Base-by-base conservation (phyloP, 2,329 filamentous ascomycete genomes). In the Volutella citrinella region DNA sequence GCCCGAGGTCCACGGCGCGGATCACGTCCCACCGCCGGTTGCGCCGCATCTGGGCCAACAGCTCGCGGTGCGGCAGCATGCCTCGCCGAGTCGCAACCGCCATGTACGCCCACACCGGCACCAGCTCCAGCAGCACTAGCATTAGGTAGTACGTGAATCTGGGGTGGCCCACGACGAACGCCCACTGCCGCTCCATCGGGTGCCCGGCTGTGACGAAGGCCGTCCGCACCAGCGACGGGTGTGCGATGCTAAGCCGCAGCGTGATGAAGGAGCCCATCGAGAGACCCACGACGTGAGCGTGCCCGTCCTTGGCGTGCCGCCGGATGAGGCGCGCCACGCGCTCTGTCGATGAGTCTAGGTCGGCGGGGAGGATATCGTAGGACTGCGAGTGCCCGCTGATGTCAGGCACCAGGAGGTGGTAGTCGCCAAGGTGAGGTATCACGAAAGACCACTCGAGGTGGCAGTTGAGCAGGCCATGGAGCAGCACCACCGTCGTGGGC, bases 321-420 rank as follows among this genome's bases (percentile, higher is more conserved):
- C 49, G 53, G 33, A 69, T 64, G 32, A 68, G 47, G 3, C 45
- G 32, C 9, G 64, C 59, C 12, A 69, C 48, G 11, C 49, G 52
- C 18, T 57, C 51, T 24, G 61, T 57, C 14, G 52, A 48, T 16
- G 52, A 43, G 8, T 38, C 40, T 24, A 63, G 52, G 6, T 58
- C 54, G 18, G 55, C 57, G 7, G 60, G 59, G 10, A 45, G 35
- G 19, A 65, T 37, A 40, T 51, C 45, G 7, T 48, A 43, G 19
- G 62, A 66, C 14, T 46, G 38, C n/a, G 61, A 65, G 43, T 69
- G 65, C 8, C 55, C 53, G 5, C 61, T 61, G 8, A 68, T 45
- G 41, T 68, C 64, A 19, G 59, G 55, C 5, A 62, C 38, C 8
- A 69, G 52, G 10, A 69, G 49, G 41, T 66, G 64, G 41, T 65